Evolutionary conservation across 495 filamentous ascomycete species (phyloP).

Genomic region (Penicillium longicatenatum): DNA sequence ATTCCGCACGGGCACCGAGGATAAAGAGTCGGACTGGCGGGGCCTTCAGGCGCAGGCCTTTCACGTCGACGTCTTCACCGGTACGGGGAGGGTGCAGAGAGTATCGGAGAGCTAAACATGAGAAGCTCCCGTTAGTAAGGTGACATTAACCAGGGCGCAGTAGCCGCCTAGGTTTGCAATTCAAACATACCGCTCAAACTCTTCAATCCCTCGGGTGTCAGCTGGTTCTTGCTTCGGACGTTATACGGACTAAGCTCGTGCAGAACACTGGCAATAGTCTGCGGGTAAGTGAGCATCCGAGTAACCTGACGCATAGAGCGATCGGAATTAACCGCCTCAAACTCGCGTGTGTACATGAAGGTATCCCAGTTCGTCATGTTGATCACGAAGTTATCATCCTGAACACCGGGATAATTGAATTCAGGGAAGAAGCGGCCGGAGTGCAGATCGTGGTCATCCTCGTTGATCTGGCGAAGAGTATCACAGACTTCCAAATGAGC

Average conservation of each 20-base stretch:
- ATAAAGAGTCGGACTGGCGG: conserved; percentile 92
- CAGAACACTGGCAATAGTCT: conserved; percentile 86
- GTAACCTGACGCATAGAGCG: conserved; percentile 88
- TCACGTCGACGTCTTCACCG: conserved; percentile 72
- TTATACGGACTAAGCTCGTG: conserved; percentile 93
- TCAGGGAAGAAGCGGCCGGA: conserved; percentile 92
- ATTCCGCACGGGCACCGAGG: conserved; percentile 93
- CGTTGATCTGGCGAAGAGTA: conserved; percentile 85
- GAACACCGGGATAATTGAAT: conserved; percentile 83
- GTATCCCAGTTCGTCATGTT: conserved; percentile 99
- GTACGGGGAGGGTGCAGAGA: conserved; percentile 83
- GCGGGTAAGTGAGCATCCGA: conserved; percentile 86
- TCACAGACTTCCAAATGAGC: conserved; percentile 91
- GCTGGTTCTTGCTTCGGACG: conserved; percentile 66
- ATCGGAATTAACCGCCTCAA: conserved; percentile 84
- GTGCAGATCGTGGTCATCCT: conserved; percentile 94
- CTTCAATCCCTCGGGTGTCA: conserved; percentile 87
- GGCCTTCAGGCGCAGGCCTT: conserved; percentile 76
- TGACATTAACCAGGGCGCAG: no score
- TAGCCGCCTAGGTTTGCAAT: not conserved
- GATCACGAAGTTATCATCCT: conserved; percentile 86
- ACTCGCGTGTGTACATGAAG: conserved; percentile 85
- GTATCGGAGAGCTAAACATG: conserved; percentile 76
- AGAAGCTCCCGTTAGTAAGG: conserved; percentile 1
- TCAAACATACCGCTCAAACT: conserved; percentile 77